These are phyloP conservation scores for Mortierella sp. DNA, from an alignment of 371 early-diverging fungal genomes.

Conservation along the genomic window DNA sequence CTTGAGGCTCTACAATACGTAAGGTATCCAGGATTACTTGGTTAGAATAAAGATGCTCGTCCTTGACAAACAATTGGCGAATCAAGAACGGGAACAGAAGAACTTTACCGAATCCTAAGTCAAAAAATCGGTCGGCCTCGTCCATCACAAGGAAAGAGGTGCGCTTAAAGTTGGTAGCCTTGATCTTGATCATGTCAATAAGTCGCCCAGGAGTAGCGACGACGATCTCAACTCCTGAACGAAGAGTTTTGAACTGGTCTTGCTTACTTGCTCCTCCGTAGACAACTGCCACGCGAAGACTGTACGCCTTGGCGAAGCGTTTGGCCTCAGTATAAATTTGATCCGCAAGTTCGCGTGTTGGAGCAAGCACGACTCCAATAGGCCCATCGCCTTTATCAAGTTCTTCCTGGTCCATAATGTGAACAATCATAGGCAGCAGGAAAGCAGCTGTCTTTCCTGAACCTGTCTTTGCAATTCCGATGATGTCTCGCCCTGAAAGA, in stretches of 20 bases:
- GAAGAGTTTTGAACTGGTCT: slow-evolving; percentile 91
- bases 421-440: slow-evolving; percentile 88
- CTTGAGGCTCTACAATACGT: slow-evolving; percentile 87
- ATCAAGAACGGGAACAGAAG: neutral
- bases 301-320: slow-evolving; percentile 84
- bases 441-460: slow-evolving; percentile 85
- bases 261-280: slow-evolving; percentile 95
- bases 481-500: slow-evolving; percentile 84
- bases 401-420: slow-evolving; percentile 88
- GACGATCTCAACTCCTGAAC: slow-evolving; percentile 87
- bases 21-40: neutral
- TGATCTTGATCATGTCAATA: slow-evolving; percentile 95
- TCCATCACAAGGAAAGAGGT: slow-evolving; percentile 96
- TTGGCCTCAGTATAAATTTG: slow-evolving; percentile 91
- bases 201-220: slow-evolving; percentile 97
- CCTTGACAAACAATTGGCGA: neutral
- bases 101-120: slow-evolving; percentile 93
- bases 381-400: slow-evolving; percentile 79
- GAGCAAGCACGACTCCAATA: slow-evolving; percentile 82
- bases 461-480: slow-evolving; percentile 94
- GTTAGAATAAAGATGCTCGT: neutral
- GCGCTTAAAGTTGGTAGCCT: slow-evolving; percentile 89
- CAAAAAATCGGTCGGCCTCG: slow-evolving; percentile 97
- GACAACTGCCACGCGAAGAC: slow-evolving; percentile 79
- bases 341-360: slow-evolving; percentile 93